phyloP scores from a whole-genome alignment of 495 filamentous ascomycete species.

The Poronia punctata region DNA sequence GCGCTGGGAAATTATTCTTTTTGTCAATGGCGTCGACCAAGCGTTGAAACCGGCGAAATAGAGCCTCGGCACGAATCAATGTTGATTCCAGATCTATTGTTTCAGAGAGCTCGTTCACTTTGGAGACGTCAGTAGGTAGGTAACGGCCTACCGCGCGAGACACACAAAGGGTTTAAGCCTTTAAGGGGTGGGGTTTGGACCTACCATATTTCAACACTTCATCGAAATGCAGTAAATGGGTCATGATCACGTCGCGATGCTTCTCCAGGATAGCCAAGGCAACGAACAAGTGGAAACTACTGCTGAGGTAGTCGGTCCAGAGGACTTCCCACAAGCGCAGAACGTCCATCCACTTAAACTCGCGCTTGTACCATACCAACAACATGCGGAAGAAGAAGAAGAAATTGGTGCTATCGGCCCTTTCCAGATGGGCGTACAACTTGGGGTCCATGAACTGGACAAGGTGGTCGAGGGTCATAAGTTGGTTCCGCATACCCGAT shows the following conservation, averaged over 20 bases:
- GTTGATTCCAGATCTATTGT: constrained; percentile 85
- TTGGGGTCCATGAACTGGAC: constrained; percentile 95
- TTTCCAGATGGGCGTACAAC: constrained; percentile 82
- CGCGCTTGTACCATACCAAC: constrained; percentile 96
- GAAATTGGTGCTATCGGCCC: constrained; percentile 92
- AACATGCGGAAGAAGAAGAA: constrained; percentile 99
- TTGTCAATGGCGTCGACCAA: constrained; percentile 86
- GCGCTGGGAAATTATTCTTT: constrained; percentile 67
- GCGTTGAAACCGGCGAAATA: constrained; percentile 82
- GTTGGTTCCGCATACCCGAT: constrained; percentile 87
- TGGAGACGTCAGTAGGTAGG: constrained; percentile 11
- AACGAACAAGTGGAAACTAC: constrained; percentile 89
- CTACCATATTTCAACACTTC: constrained; percentile 93
- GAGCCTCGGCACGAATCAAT: constrained; percentile 75
- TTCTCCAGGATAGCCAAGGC: constrained; percentile 94
- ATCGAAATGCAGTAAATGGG: constrained; percentile 89
- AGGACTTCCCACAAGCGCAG: constrained; percentile 85
- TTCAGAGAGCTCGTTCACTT: constrained; percentile 89
- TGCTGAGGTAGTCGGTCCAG: constrained; percentile 87
- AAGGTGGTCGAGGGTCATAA: constrained; percentile 83
- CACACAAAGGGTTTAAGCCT: no score
- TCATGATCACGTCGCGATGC: constrained; percentile 89
- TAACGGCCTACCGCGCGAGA: no score
- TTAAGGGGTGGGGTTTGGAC: constrained; percentile 25
- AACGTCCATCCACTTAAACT: constrained; percentile 84